Base-by-base conservation (phyloP, 192 early-diverging fungal genomes). In the Umbelopsis isabellina region DNA sequence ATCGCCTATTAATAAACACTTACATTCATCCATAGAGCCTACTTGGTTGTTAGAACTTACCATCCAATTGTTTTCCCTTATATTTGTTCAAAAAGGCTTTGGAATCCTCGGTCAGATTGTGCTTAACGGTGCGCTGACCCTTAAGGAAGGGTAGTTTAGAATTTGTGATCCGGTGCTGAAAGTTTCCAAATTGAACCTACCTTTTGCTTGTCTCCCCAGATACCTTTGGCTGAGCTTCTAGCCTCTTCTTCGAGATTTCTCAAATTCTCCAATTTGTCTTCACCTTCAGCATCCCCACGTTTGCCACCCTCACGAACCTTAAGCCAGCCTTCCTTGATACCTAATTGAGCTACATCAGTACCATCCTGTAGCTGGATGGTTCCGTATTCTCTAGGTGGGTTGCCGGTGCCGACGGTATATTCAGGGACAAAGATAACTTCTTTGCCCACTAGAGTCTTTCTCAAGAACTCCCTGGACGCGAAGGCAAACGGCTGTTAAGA, bases 391-490 rank as follows among this genome's bases (percentile, higher is more conserved):
- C 91, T 86, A 35, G 74, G 77, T 65, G 84, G 83, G 75, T 82
- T 84, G 33, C 90, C 87, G 50, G 91, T 83, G 10, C 76, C 71
- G 4, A 90, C 86, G 9, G 86, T 93, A 83, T 94, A 94, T 48
- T 94, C 93, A 30, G 90, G 80, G 18, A 85, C 83, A 85, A 95
- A 96, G 53, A 82, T 78, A 44, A 98, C 91, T 65, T 96, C 90
- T 76, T 97, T 97, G 10, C 96, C 96, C 15, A 96, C 91, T 10
- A 95, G 70, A 4, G 94, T 80, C 66, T 87, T 87, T 55, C 97
- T 92, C 72, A 98, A 84, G 77, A 82, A 96, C 76, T 99, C 94
- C 46, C 96, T 91, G 25, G 95, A 86, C 68, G 92, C 92, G 73
- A 92, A 93, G 9, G 94, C 94, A 67, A 90, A 91, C 11, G 87